These are phyloP conservation scores for Vitis hybrid DNA, from an alignment of 177 flowering plant species.

Conservation along the genomic window DNA sequence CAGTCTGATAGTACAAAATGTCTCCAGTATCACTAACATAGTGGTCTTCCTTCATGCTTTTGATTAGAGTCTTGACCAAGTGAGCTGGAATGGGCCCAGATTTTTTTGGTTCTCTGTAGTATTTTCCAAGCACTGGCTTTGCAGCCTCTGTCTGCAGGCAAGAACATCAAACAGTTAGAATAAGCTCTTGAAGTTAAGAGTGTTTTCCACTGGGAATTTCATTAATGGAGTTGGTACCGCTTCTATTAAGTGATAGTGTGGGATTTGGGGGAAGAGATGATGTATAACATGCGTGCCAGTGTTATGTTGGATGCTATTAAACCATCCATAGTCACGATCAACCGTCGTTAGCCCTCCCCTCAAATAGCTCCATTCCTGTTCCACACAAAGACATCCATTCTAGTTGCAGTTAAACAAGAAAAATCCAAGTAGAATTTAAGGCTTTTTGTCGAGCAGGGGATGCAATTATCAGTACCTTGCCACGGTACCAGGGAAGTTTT, in stretches of 20 bases:
- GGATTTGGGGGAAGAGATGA: slow-evolving; percentile 96
- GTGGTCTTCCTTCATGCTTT: slow-evolving; percentile 61
- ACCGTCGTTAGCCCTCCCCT: slow-evolving; percentile 92
- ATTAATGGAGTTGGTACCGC: slow-evolving; percentile 45
- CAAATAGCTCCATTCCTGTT: slow-evolving; percentile 89
- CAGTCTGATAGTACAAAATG: slow-evolving; percentile 70
- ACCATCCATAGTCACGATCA: slow-evolving; percentile 79
- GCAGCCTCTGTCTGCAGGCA: slow-evolving; percentile 72
- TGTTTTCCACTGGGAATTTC: background rate
- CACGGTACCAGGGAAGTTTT: slow-evolving; percentile 74
- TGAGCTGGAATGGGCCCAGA: slow-evolving; percentile 74
- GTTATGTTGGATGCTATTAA: slow-evolving; percentile 89
- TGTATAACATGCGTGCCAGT: slow-evolving; percentile 96
- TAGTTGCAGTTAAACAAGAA: too few species aligned
- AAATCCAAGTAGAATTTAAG: background rate
- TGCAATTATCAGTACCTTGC: slow-evolving; percentile 42
- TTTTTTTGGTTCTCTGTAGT: slow-evolving; percentile 72
- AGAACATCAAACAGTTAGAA: background rate
- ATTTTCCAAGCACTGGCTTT: slow-evolving; percentile 72
- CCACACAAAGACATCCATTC: background rate
- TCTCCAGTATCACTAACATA: slow-evolving; percentile 80
- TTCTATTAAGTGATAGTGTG: slow-evolving; percentile 82
- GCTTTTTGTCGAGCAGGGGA: too few species aligned
- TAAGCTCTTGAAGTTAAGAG: too few species aligned
- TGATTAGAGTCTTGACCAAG: slow-evolving; percentile 41